Evolutionary conservation across 2,329 filamentous ascomycete species (phyloP), one percentile per base, ranked within the genome.

Genomic region (Akanthomyces dipterigenus): DNA sequence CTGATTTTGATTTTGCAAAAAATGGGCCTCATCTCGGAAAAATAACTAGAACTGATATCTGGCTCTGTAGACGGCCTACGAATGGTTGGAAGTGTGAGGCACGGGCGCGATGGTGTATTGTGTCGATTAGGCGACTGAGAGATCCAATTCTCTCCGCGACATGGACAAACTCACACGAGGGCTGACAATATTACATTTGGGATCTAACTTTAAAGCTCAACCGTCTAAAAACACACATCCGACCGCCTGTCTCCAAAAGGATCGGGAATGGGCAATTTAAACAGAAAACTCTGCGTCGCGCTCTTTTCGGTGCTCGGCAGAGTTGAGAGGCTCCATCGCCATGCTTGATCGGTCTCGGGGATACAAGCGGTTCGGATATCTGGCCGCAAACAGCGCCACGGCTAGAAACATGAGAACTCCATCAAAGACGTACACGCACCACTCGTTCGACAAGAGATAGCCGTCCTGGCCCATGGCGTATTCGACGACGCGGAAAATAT

Each of bases 401-500:
- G 67, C 65, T 1, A 67, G 55, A n/a, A 70, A 68, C 75, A 79
- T 79, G n/a, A 73, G 67, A 2, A 70, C 63, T 0, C 69, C 70
- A 62, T 80, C 77, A 63, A 79, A 77, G 5, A 76, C 64, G 63
- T 77, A 79, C 8, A 75, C 45, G 5, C 68, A 66, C 70, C 71
- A 74, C 65, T 80, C 77, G 60, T 74, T 66, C 3, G 54, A 55
- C 20, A 78, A 64, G 0, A 74, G 64, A 62, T 77, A 78, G 0
- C 73, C 76, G 42, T 72, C 64, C 12, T 70, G 61, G 2, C 76
- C 77, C 68, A 73, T 70, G 1, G 66, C 70, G 65, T 79, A 82
- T 69, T 82, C 80, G n/a, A 81, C 65, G 2, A 78, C 71, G 7
- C 79, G 73, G 63, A 76, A 79, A 4, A 79, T 63, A 9, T 74